Base-by-base conservation (phyloP, 495 filamentous ascomycete genomes). In the Daldinia bambusicola region DNA sequence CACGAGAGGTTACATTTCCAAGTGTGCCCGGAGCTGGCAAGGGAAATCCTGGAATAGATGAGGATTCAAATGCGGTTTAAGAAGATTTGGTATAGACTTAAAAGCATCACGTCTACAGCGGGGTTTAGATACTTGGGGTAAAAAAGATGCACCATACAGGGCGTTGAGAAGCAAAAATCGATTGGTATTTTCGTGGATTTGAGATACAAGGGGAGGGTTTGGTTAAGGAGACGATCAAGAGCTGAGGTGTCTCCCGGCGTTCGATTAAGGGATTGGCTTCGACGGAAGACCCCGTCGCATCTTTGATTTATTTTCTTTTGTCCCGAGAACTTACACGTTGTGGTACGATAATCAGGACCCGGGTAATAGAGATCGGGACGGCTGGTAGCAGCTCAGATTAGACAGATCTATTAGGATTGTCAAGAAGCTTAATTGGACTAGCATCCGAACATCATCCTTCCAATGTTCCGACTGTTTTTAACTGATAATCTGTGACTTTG, bases 181-280 rank as follows among this genome's bases (percentile, higher is more conserved):
- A 40, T 45, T 45, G 31, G 13, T 30, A 65, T 71, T 55, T 62
- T 22, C 48, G 38, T 16, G 53, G 32, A 41, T 14, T 40, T 14
- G 22, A 57, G 37, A 62, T 26, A 37, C 48, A 48, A 20, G 16
- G 40, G 41, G 52, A 26, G 26, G 26, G 26, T 26, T 50, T 59
- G 61, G 71, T 56, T 67, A 55, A 55, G 75, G 81, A 80, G 80
- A 79, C 79, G 61, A 70, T 84, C 83, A 85, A 85, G 83, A 80
- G 83, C 83, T 85, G 83, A 84, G 71, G 67, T 50, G 81, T 85
- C 82, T 84, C 80, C 74, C 50, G 80, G 79, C 71, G 77, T 82
- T 80, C 48, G 60, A 31, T 61, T 72, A 58, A 59, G 70, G 65
- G 59, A n/a, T 69, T 58, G 30, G 22, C 37, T 48, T 34, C 2